These are phyloP conservation scores for Pseudonitzschia multiseries DNA, from an alignment of 108 stramenopile species.

Conservation along the genomic window DNA sequence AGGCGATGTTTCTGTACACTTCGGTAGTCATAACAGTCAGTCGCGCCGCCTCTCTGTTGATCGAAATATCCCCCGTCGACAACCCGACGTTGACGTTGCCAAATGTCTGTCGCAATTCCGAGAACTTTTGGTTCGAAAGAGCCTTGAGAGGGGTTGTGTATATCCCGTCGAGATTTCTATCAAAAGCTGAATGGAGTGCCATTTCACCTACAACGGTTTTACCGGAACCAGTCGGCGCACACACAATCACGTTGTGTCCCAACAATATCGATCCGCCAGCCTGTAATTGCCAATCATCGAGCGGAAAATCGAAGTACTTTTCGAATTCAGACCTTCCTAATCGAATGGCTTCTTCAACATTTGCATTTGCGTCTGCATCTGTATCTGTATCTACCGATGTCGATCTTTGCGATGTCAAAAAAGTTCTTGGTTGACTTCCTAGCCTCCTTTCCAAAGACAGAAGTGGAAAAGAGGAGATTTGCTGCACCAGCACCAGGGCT, in stretches of 20 bases:
- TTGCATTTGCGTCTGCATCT: not conserved
- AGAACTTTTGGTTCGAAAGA: slow-evolving; percentile 92
- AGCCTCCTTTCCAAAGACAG: not conserved
- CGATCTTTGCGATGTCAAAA: not conserved
- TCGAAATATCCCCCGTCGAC: slow-evolving; percentile 79
- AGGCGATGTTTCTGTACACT: slow-evolving; percentile 92
- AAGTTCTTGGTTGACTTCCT: not conserved
- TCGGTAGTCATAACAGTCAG: slow-evolving; percentile 94
- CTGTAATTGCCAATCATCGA: slow-evolving; percentile 64
- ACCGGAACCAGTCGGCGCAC: slow-evolving; percentile 88
- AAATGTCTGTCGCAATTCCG: slow-evolving; percentile 80
- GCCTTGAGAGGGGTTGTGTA: slow-evolving; percentile 97
- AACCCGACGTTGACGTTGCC: slow-evolving; percentile 68
- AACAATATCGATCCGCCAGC: slow-evolving; percentile 54
- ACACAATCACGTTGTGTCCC: slow-evolving; percentile 88
- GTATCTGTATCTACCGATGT: not conserved
- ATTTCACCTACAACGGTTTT: slow-evolving; percentile 88
- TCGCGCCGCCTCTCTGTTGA: slow-evolving; percentile 75
- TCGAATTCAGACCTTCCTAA: slow-evolving; percentile 41
- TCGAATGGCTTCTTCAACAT: slow-evolving; percentile 19
- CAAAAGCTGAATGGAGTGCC: slow-evolving; percentile 77
- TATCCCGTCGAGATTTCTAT: slow-evolving; percentile 60
- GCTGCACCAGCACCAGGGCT: not conserved
- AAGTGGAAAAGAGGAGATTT: slow-evolving; percentile 5
- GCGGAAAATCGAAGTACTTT: slow-evolving; percentile 52